phyloP scores from a whole-genome alignment of 495 filamentous ascomycete species.

The Annulohypoxylon bovei region DNA sequence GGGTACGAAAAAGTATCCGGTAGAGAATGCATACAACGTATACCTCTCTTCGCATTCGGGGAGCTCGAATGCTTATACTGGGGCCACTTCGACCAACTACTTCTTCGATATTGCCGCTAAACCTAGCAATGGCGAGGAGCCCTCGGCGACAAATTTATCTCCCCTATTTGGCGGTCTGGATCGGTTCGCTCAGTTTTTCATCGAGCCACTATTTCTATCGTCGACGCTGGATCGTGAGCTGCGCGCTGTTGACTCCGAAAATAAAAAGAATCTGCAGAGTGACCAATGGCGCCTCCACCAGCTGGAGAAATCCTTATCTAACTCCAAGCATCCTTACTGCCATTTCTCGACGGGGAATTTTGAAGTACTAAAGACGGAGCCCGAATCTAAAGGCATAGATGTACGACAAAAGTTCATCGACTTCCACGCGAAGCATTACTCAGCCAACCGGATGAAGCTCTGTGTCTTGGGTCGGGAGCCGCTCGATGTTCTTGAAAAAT shows the following conservation, averaged over 20 bases:
- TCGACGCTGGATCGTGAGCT: slow-evolving; percentile 93
- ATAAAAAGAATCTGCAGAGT: slow-evolving; percentile 99
- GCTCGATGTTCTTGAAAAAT: slow-evolving; percentile 87
- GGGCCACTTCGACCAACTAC: slow-evolving; percentile 93
- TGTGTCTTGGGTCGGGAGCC: slow-evolving; percentile 88
- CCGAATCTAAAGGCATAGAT: slow-evolving; percentile 82
- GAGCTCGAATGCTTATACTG: slow-evolving; percentile 94
- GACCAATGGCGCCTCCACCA: slow-evolving; percentile 94
- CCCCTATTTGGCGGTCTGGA: slow-evolving; percentile 91
- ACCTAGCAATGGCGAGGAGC: slow-evolving; percentile 63
- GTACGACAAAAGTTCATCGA: slow-evolving; percentile 94
- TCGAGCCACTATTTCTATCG: slow-evolving; percentile 87
- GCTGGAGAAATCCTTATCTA: slow-evolving; percentile 89
- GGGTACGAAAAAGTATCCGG: slow-evolving; percentile 98
- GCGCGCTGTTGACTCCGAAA: slow-evolving; percentile 94
- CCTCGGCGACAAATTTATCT: slow-evolving; percentile 65
- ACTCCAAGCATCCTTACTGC: slow-evolving; percentile 89
- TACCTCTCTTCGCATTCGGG: slow-evolving; percentile 91
- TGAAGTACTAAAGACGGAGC: slow-evolving; percentile 85
- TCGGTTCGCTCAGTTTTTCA: slow-evolving; percentile 97
- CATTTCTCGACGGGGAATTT: slow-evolving; percentile 97
- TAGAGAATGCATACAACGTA: slow-evolving; percentile 95
- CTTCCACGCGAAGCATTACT: slow-evolving; percentile 91
- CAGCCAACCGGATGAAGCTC: slow-evolving; percentile 95
- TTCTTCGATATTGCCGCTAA: slow-evolving; percentile 94